phyloP scores from a whole-genome alignment of 768 basidiomycete species.

The Strobilomyces echinocephalus region DNA sequence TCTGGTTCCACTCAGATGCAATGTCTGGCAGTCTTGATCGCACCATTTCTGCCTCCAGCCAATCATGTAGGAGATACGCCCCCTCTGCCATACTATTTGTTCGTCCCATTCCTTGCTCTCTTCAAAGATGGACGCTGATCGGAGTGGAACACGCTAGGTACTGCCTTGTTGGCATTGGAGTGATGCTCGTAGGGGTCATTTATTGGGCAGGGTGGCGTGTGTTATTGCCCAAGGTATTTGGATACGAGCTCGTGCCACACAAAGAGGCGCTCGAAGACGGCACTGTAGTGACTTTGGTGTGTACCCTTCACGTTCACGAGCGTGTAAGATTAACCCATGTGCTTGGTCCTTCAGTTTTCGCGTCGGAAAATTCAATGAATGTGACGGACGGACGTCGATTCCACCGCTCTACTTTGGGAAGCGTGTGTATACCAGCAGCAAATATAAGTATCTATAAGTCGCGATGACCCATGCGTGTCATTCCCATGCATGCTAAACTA shows the following conservation, averaged over 20 bases:
- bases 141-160: constrained; percentile 33
- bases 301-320: background rate
- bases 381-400: too few species aligned
- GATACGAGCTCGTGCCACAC: constrained; percentile 41
- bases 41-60: constrained; percentile 51
- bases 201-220: constrained; percentile 15
- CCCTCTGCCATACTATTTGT: constrained; percentile 56
- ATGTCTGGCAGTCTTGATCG: constrained; percentile 41
- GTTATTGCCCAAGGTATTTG: constrained; percentile 44
- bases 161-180: constrained; percentile 48
- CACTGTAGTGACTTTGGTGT: constrained; percentile 40
- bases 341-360: background rate
- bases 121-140: constrained; percentile 26
- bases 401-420: too few species aligned
- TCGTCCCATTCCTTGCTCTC: background rate
- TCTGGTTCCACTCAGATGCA: constrained; percentile 8
- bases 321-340: background rate
- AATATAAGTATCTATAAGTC: too few species aligned
- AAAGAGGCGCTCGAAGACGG: constrained; percentile 48
- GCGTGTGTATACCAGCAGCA: too few species aligned
- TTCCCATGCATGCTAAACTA: too few species aligned
- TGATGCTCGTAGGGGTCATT: constrained; percentile 40
- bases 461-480: too few species aligned
- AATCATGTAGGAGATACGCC: constrained; percentile 56
- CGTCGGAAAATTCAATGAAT: background rate